Evolutionary conservation across 352 stramenopile species (phyloP).

Genomic region (Phytophthora gonapodyides): DNA sequence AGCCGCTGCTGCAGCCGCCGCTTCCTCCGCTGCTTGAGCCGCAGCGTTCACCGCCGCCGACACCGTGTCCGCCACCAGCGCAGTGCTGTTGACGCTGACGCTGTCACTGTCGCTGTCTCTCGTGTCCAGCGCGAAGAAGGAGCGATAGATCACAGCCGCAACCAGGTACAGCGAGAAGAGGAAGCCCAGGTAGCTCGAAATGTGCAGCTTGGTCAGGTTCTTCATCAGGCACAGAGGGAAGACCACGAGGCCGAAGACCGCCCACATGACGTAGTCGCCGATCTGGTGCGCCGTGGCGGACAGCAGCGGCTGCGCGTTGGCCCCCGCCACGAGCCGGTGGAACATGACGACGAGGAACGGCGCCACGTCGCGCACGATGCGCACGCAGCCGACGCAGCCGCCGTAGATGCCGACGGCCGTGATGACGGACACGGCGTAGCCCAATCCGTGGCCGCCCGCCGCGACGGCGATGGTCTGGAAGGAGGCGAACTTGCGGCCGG

Average conservation of each 20-base stretch:
- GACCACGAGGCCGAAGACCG: slow-evolving; percentile 53
- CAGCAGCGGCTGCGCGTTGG: slow-evolving; percentile 18
- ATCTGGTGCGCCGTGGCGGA: slow-evolving; percentile 28
- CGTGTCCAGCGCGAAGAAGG: slow-evolving; percentile 36
- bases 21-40: slow-evolving; percentile 15
- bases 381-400: slow-evolving; percentile 70
- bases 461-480: slow-evolving; percentile 71
- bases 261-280: slow-evolving; percentile 56
- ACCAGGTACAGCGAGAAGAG: slow-evolving; percentile 70
- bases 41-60: slow-evolving; percentile 22
- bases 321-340: slow-evolving; percentile 27
- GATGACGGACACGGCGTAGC: slow-evolving; percentile 66
- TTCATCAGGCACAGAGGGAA: slow-evolving; percentile 77
- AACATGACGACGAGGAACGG: slow-evolving; percentile 57
- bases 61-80: slow-evolving; percentile 6
- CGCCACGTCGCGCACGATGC: slow-evolving; percentile 69
- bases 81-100: slow-evolving; percentile 14
- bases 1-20: slow-evolving; percentile 12
- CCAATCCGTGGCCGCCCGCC: slow-evolving; percentile 52
- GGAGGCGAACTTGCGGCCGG: slow-evolving; percentile 54
- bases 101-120: slow-evolving; percentile 8
- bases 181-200: slow-evolving; percentile 77
- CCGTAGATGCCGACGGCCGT: slow-evolving; percentile 75
- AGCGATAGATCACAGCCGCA: slow-evolving; percentile 57
- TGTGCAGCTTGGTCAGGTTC: slow-evolving; percentile 64